Evolutionary conservation across 2,329 filamentous ascomycete genomes (phyloP).

Genomic region (Hymenoscyphus scutula): DNA sequence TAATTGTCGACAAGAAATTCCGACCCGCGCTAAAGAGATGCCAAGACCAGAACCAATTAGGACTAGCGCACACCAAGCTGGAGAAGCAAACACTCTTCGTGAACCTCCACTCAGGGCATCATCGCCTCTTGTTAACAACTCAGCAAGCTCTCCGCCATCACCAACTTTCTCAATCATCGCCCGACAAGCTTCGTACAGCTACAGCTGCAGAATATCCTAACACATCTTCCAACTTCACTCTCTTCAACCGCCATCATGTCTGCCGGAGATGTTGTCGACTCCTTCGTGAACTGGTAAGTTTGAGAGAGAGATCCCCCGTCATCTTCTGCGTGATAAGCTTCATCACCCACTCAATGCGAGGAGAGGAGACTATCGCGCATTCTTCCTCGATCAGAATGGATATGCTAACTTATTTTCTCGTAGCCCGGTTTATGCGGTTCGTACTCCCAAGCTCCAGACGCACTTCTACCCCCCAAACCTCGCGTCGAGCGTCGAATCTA

Average conservation of each 20-base stretch:
- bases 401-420: constrained; percentile 45
- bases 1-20: constrained; percentile 14
- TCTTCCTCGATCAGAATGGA: constrained; percentile 9
- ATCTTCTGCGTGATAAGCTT: constrained; percentile 33
- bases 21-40: background rate
- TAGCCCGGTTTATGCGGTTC: constrained; percentile 98
- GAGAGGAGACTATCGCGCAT: background rate
- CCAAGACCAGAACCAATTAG: constrained; percentile 5
- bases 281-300: constrained; percentile 61
- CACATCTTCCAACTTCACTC: constrained; percentile 20
- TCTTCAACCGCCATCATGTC: constrained; percentile 60
- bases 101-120: constrained; percentile 29
- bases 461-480: constrained; percentile 23
- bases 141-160: constrained; percentile 31
- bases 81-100: constrained; percentile 17
- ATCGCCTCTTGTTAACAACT: constrained; percentile 29
- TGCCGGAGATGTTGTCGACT: constrained; percentile 54
- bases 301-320: constrained; percentile 36
- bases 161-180: constrained; percentile 26
- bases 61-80: constrained; percentile 13
- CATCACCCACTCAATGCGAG: background rate
- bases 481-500: constrained; percentile 10
- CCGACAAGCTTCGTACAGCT: constrained; percentile 28
- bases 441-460: constrained; percentile 45
- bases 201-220: constrained; percentile 18